Evolutionary conservation across 2,329 filamentous ascomycete genomes (phyloP), one percentile per base, ranked within the genome.

Genomic region (Alternaria infectoria): DNA sequence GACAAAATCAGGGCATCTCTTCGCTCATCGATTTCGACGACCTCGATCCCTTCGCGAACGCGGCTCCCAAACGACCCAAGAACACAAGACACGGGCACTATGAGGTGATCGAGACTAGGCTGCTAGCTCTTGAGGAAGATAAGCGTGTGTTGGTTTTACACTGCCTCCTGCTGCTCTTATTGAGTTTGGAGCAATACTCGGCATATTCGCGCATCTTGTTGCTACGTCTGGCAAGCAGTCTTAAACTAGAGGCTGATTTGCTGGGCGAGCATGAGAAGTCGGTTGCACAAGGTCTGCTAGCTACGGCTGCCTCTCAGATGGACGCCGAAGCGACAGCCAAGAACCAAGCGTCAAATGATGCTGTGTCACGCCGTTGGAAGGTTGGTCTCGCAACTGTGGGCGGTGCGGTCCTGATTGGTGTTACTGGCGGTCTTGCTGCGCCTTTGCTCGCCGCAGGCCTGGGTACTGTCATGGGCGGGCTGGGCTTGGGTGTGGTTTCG

Each of bases 381-480:
- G 93, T 97, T 26, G 93, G 93, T 0, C 84, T 97, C 28, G 94
- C 93, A 0, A 92, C 92, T 6, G 92, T 96, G 0, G 93, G 93
- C 0, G 94, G 94, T 10, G 94, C 94, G 2, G 92, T 92, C 0
- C 82, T 97, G 3, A 93, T 97, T 19, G 89, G 89, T 9, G 87
- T 91, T 8, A 97, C 93, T 0, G 90, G 90, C 28, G 91, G 90
- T 36, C 86, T 97, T 11, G 91, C 92, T 7, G 88, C 91, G 1
- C 90, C 93, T 0, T 82, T 97, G 5, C 86, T 92, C 11, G 89
- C 89, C 13, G 92, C 91, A 11, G 92, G 92, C 0, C 84, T 97
- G 43, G 93, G 93, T 23, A 90, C 89, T 0, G 85, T 95, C 0
- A 90, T 93, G 81, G 89, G 90, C 26, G 92, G 92, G 1, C 79